Conservation (phyloP, 305 asterid genomes). For the Solanum hybrid region DNA sequence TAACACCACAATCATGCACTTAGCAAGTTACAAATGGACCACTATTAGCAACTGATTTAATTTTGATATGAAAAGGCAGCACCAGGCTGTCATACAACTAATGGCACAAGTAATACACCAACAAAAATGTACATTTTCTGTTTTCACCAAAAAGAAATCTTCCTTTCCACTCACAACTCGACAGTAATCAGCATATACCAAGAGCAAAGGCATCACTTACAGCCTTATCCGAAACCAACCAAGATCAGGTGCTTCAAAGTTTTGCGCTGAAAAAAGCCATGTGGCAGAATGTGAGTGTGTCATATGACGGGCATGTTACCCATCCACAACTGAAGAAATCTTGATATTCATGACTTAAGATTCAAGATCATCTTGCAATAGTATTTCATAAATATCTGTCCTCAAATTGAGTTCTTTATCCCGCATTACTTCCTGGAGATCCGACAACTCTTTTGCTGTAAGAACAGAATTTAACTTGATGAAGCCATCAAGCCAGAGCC, state of each 20-base stretch:
- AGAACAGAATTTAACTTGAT: conserved; percentile 50
- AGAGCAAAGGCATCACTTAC: too few species aligned
- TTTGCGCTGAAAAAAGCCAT: not conserved
- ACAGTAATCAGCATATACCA: too few species aligned
- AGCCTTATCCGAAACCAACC: not conserved
- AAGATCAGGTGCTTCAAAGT: not conserved
- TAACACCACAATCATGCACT: too few species aligned
- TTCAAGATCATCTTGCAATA: conserved; percentile 66
- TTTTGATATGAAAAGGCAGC: too few species aligned
- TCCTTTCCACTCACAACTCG: too few species aligned
- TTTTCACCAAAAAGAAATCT: too few species aligned
- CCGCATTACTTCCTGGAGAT: conserved; percentile 93
- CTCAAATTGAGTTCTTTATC: conserved; percentile 90
- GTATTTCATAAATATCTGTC: conserved; percentile 86
- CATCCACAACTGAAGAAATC: not conserved
- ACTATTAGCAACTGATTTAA: too few species aligned
- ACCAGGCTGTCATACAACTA: too few species aligned
- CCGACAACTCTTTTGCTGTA: conserved; percentile 81
- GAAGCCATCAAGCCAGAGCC: conserved; percentile 91
- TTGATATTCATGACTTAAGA: not conserved
- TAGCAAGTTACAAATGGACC: too few species aligned
- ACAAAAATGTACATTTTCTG: too few species aligned
- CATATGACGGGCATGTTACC: not conserved
- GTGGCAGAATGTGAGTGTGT: not conserved
- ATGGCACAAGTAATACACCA: too few species aligned